Evolutionary conservation across 1,284 basidiomycete genomes (phyloP).

Genomic region (Violaceomyces palustris): DNA sequence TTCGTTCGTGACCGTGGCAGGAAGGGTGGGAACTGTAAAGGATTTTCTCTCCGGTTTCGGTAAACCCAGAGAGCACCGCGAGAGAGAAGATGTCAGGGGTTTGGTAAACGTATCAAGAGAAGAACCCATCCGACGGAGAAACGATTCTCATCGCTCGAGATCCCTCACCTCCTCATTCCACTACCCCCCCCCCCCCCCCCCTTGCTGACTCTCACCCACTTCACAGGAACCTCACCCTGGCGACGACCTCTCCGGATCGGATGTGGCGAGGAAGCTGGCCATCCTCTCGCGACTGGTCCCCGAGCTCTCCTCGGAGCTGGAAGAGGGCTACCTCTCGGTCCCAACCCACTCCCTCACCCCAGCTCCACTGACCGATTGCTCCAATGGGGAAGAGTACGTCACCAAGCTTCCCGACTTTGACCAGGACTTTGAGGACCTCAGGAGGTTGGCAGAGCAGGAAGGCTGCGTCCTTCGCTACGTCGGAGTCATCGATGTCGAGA

Average conservation of each 20-base stretch:
- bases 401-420: slow-evolving; percentile 77
- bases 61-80: too few species aligned
- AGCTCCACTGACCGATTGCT: slow-evolving; percentile 63
- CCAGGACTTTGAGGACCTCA: slow-evolving; percentile 68
- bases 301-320: slow-evolving; percentile 53
- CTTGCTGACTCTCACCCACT: too few species aligned
- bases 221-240: slow-evolving; percentile 87
- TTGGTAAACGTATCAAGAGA: too few species aligned
- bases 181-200: too few species aligned
- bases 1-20: too few species aligned
- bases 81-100: too few species aligned
- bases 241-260: slow-evolving; percentile 91
- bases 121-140: too few species aligned
- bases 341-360: slow-evolving; percentile 83
- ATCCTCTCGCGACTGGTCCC: slow-evolving; percentile 70
- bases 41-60: too few species aligned
- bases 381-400: slow-evolving; percentile 64
- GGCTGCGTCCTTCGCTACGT: slow-evolving; percentile 86
- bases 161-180: too few species aligned
- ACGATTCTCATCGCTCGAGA: too few species aligned
- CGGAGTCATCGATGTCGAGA: slow-evolving; percentile 80
- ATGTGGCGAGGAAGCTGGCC: slow-evolving; percentile 93
- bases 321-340: slow-evolving; percentile 72
- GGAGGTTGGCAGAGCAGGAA: slow-evolving; percentile 70
- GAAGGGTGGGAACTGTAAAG: too few species aligned